Evolutionary conservation across 192 early-diverging fungal genomes (phyloP).

Genomic region (Backusella tuberculispora): DNA sequence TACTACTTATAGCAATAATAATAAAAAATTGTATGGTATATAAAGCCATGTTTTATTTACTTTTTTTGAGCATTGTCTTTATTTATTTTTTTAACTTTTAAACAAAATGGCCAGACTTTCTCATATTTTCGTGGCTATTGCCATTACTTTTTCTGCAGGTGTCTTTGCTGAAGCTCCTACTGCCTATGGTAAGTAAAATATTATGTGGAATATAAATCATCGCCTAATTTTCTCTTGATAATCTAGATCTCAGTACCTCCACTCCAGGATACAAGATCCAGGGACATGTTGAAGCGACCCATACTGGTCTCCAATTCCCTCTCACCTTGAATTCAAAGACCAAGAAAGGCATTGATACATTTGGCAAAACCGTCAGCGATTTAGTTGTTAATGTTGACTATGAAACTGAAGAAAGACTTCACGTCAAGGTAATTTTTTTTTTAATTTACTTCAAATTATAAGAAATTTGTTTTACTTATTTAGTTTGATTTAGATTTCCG

Average conservation of each 20-base stretch:
- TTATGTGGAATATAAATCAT: not conserved
- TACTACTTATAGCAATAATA: not conserved
- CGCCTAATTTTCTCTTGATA: not conserved
- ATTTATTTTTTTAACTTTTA: not conserved
- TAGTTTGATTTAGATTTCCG: conserved; percentile 17
- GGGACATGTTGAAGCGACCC: conserved; percentile 8
- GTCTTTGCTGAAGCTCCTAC: conserved; percentile 2
- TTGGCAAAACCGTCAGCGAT: conserved; percentile 47
- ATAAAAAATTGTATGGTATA: not conserved
- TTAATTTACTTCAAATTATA: not conserved
- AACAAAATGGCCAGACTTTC: conserved; percentile 18
- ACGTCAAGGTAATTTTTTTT: conserved; percentile 48
- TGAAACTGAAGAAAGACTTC: conserved; percentile 56
- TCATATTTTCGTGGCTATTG: conserved; percentile 27
- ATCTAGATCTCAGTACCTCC: conserved; percentile 4
- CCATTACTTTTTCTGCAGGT: conserved; percentile 20
- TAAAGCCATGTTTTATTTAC: not conserved
- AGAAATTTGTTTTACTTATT: not conserved
- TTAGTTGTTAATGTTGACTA: conserved; percentile 53
- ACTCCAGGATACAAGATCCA: conserved; percentile 21
- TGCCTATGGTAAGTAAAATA: conserved; percentile 19
- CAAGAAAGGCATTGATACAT: conserved; percentile 35
- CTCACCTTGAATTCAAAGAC: conserved; percentile 6
- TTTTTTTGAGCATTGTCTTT: not conserved
- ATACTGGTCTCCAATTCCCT: conserved; percentile 20